Evolutionary conservation across 352 stramenopile species (phyloP).

Genomic region (Stramenopiles sp.): DNA sequence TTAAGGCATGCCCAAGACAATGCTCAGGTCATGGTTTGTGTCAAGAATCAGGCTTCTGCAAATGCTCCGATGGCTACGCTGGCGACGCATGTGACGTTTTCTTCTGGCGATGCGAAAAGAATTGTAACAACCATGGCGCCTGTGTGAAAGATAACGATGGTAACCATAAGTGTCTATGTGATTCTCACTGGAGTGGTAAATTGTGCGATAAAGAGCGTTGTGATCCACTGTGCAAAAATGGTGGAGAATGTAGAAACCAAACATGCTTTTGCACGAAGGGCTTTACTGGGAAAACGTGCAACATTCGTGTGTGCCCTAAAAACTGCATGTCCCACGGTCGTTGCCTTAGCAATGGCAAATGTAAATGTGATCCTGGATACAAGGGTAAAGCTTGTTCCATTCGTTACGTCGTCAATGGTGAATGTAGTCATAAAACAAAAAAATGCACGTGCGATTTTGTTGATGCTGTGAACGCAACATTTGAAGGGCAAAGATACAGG

Average conservation of each 20-base stretch:
- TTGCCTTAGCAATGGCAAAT: background rate
- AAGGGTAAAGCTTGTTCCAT: background rate
- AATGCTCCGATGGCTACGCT: background rate
- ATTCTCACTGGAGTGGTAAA: background rate
- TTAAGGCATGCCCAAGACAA: background rate
- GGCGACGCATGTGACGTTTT: background rate
- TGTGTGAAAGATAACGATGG: background rate
- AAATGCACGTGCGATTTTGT: constrained; percentile 36
- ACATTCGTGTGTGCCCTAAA: background rate
- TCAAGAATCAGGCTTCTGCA: background rate
- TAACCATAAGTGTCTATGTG: background rate
- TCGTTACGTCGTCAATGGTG: constrained; percentile 36
- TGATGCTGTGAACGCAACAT: background rate
- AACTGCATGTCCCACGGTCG: background rate
- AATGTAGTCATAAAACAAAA: constrained; percentile 26
- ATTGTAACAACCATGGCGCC: background rate
- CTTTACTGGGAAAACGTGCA: background rate
- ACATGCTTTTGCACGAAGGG: background rate
- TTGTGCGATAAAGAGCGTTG: background rate
- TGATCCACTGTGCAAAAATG: background rate
- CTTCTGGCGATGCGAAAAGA: background rate
- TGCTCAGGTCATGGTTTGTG: background rate
- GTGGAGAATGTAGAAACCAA: background rate
- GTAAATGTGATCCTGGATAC: background rate
- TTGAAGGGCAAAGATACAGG: constrained; percentile 31